Percentiles rank a stretch among this genome's conserved stretches.
These are phyloP conservation scores for Linnemannia hyalina DNA, from an alignment of 192 early-diverging fungal species.

Conservation along the genomic window DNA sequence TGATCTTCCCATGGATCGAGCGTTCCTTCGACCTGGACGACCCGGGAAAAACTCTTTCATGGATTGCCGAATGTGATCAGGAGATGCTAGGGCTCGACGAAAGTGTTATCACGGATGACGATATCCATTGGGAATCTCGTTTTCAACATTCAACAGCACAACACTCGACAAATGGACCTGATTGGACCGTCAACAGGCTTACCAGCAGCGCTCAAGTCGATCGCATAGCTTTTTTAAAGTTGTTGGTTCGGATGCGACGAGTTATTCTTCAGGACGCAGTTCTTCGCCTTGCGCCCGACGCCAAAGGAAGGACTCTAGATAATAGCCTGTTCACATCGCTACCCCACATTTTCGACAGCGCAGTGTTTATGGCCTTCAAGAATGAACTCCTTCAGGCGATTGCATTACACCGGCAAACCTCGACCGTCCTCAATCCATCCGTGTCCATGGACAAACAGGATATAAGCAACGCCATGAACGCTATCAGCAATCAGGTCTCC, in stretches of 20 bases:
- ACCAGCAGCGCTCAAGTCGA: not conserved
- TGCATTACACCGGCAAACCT: not conserved
- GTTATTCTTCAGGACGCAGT: constrained; percentile 22
- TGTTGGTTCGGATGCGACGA: constrained; percentile 16
- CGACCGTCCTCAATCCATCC: not conserved
- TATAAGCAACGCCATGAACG: not conserved
- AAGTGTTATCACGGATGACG: not conserved
- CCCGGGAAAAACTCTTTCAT: constrained; percentile 6
- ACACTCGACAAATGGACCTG: not conserved
- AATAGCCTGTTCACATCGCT: constrained; percentile 10
- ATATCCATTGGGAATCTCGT: constrained; percentile 9
- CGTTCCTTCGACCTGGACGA: constrained; percentile 2
- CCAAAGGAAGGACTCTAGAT: not conserved
- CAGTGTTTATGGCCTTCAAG: not conserved
- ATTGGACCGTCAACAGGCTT: not conserved
- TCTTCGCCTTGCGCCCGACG: not conserved
- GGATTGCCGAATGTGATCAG: constrained; percentile 9
- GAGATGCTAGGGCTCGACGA: constrained; percentile 16
- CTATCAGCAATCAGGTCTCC: not conserved
- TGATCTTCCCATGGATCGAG: constrained; percentile 34
- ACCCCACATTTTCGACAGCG: constrained; percentile 9
- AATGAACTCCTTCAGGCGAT: not conserved
- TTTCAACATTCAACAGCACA: constrained; percentile 7
- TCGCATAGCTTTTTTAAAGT: constrained; percentile 16
- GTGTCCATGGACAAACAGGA: not conserved